phyloP scores from a whole-genome alignment of 2,329 filamentous ascomycete genomes.

The Canariomyces notabilis region DNA sequence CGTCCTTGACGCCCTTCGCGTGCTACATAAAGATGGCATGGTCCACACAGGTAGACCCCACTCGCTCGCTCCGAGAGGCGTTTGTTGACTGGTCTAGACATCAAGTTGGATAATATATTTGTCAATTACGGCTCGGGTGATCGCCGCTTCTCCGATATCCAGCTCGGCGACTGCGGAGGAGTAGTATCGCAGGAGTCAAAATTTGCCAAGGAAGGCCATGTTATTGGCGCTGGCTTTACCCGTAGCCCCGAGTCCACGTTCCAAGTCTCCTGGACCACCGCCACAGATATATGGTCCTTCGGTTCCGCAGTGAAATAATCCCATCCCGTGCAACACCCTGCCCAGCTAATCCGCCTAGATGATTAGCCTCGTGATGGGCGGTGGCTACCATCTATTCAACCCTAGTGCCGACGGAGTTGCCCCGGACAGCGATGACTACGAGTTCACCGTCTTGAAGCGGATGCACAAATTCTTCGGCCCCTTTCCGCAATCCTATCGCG shows the following conservation, averaged over 20 bases:
- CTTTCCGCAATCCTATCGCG: slow-evolving; percentile 17
- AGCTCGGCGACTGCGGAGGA: slow-evolving; percentile 27
- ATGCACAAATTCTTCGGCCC: slow-evolving; percentile 26
- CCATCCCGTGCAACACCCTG: not conserved
- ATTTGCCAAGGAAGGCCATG: slow-evolving; percentile 22
- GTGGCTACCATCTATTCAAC: slow-evolving; percentile 26
- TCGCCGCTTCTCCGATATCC: slow-evolving; percentile 24
- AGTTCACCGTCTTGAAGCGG: slow-evolving; percentile 24
- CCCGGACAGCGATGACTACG: slow-evolving; percentile 22
- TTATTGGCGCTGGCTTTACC: slow-evolving; percentile 24
- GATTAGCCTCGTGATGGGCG: slow-evolving; percentile 26
- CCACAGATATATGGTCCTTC: slow-evolving; percentile 29
- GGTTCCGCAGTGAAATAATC: slow-evolving; percentile 16
- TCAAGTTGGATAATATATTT: slow-evolving; percentile 28
- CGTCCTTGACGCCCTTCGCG: slow-evolving; percentile 22
- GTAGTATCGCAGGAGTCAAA: slow-evolving; percentile 20
- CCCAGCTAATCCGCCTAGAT: slow-evolving; percentile 9
- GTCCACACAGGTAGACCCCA: slow-evolving; percentile 21
- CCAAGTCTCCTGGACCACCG: slow-evolving; percentile 23
- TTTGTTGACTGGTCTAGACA: slow-evolving; percentile 12
- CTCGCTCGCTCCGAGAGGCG: not conserved
- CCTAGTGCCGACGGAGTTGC: slow-evolving; percentile 18
- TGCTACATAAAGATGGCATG: slow-evolving; percentile 24
- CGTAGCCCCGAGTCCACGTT: slow-evolving; percentile 26
- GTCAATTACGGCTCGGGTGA: slow-evolving; percentile 20